A percentile compares a stretch with the other conserved stretches of the same genome.
These are phyloP conservation scores for Tirmania nivea DNA, from an alignment of 495 filamentous ascomycete genomes.

Conservation along the genomic window DNA sequence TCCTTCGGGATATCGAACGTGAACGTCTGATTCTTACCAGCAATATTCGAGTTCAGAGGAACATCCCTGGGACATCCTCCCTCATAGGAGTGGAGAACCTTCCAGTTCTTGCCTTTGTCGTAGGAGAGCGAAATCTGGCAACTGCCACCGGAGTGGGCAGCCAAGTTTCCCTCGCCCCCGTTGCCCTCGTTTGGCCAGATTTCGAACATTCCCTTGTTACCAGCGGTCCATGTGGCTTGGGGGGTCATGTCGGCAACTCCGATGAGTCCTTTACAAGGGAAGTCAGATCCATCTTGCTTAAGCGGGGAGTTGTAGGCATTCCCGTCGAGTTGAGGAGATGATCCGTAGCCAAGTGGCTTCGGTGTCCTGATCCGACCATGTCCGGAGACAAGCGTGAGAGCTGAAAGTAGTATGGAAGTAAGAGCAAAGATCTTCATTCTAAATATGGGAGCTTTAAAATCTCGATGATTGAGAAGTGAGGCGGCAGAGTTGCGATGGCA, in stretches of 20 bases:
- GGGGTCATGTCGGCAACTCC: constrained; percentile 4
- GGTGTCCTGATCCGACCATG: constrained; percentile 13
- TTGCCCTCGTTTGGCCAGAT: constrained; percentile 18
- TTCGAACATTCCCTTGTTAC: constrained; percentile 20
- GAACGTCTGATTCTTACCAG: constrained; percentile 23
- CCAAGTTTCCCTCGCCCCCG: constrained; percentile 15
- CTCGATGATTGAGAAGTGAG: no score
- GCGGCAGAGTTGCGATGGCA: no score
- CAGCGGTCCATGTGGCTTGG: constrained; percentile 31
- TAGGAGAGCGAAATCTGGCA: constrained; percentile 28
- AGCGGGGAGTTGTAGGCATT: constrained; percentile 14
- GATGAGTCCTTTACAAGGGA: constrained; percentile 28
- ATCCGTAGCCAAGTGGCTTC: constrained; percentile 2
- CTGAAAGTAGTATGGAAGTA: constrained; percentile 1
- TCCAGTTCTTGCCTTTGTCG: constrained; percentile 21
- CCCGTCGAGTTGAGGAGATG: constrained; percentile 6
- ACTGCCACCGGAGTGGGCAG: constrained; percentile 25
- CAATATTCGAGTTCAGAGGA: constrained; percentile 7
- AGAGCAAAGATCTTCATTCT: not conserved
- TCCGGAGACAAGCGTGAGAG: constrained; percentile 3
- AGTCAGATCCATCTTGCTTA: constrained; percentile 15
- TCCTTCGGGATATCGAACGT: constrained; percentile 28
- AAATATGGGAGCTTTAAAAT: no score
- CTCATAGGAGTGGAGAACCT: constrained; percentile 23
- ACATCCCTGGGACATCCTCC: constrained; percentile 24